These are phyloP conservation scores for Kuraishia ogatae DNA, from an alignment of 805 yeast genomes.

Conservation along the genomic window DNA sequence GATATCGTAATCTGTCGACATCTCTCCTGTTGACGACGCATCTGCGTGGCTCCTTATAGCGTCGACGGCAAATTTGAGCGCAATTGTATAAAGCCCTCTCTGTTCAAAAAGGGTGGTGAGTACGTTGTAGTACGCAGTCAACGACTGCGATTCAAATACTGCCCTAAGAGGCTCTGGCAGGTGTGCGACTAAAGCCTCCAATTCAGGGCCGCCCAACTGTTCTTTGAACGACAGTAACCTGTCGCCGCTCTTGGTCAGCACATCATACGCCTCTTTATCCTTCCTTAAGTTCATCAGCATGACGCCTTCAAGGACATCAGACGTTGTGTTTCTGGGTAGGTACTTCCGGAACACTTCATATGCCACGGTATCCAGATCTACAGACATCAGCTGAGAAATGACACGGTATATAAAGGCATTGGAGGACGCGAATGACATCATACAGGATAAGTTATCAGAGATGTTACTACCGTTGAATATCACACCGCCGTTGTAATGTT, in stretches of 20 bases:
- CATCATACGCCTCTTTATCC: constrained; percentile 19
- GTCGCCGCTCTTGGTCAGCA: constrained; percentile 20
- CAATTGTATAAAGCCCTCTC: constrained; percentile 18
- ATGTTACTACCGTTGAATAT: constrained; percentile 14
- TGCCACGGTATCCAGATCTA: constrained; percentile 5
- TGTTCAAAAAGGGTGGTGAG: constrained; percentile 27
- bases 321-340: constrained; percentile 13
- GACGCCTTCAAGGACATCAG: constrained; percentile 18
- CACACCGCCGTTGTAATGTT: constrained; percentile 15
- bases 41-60: constrained; percentile 8
- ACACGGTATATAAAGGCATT: constrained; percentile 13
- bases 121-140: constrained; percentile 27
- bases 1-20: constrained; percentile 8
- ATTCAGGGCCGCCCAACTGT: background rate
- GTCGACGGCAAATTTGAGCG: constrained; percentile 24
- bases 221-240: constrained; percentile 16
- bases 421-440: constrained; percentile 6
- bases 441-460: constrained; percentile 11
- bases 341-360: constrained; percentile 8
- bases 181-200: background rate
- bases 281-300: constrained; percentile 13
- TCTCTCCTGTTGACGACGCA: background rate
- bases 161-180: constrained; percentile 6
- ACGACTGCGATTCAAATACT: constrained; percentile 18
- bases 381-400: constrained; percentile 14